Base-by-base conservation (phyloP, 805 yeast genomes). In the Yarrowia yakushimensis region DNA sequence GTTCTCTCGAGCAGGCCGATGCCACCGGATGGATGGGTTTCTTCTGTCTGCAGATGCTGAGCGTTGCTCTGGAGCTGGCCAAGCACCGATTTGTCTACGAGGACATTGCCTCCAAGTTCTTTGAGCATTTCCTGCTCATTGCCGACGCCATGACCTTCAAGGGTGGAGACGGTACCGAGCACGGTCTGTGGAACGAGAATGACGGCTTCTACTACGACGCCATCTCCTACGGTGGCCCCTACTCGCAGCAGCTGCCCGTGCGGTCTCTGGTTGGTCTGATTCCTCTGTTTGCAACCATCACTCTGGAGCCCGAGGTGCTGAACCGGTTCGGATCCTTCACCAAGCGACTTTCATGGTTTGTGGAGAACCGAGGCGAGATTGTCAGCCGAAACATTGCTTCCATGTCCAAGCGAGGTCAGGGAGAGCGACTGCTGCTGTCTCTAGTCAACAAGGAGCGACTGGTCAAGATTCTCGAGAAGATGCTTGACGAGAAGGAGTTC, bases 1-100 rank as follows among this genome's bases (percentile, higher is more conserved):
- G 97, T 54, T 82, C 81, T 36, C 79, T 91, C 66, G 96, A 90
- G 71, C 97, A 91, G 74, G 96, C 97, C 0, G 97, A 91, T 75
- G 88, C 96, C 15, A 92, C 97, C 11, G 97, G 97, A 28, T 91
- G 97, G 97, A 89, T 91, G 94, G 97, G 96, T 0, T 91, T 93
- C 77, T 91, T 87, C 76, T 83, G 88, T 30, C 79, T 92, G 69
- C 92, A 88, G 71, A 90, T 91, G 97, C 81, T 92, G 74, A 91
- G 90, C 73, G 92, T 92, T 71, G 92, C 97, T 0, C 80, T 91
- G 66, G 97, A 92, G 74, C 81, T 91, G 69, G 93, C 97, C 20
- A 90, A 88, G 72, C 84, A 86, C 52, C 85, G 90, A 66, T 85
- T 88, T 0, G 94, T 88, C 18, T 92, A 92, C 75, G 97, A 91